phyloP scores from a whole-genome alignment of 768 basidiomycete species.

The Daedaleopsis sinensis region DNA sequence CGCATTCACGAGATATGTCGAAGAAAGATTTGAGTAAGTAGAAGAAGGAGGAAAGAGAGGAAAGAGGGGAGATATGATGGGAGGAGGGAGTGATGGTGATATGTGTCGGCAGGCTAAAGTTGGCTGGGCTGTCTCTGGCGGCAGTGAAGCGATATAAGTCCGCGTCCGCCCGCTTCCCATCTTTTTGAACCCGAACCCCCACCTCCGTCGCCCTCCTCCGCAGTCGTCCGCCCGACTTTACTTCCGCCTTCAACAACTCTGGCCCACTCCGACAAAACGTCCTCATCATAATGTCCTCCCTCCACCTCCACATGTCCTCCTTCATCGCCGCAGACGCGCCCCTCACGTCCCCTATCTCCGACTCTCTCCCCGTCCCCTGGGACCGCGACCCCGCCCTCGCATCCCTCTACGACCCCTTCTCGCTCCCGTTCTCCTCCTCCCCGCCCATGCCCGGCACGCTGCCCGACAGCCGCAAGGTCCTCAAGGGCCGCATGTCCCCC shows the following conservation, averaged over 20 bases:
- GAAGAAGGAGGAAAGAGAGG: background rate
- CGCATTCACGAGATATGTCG: too few relatives aligned
- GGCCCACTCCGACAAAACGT: background rate
- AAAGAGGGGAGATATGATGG: background rate
- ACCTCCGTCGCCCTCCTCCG: conserved; percentile 17
- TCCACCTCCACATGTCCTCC: conserved; percentile 49
- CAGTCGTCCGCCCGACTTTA: conserved; percentile 5
- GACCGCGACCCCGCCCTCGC: conserved; percentile 48
- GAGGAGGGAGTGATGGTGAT: conserved; percentile 17
- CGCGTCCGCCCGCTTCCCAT: conserved; percentile 13
- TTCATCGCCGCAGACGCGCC: conserved; percentile 61
- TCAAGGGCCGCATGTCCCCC: conserved; percentile 54
- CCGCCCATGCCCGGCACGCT: conserved; percentile 35
- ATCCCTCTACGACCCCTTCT: conserved; percentile 47
- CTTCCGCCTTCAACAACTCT: conserved; percentile 1
- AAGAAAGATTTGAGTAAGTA: background rate
- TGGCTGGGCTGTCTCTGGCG: conserved; percentile 10
- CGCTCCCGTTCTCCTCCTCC: conserved; percentile 43
- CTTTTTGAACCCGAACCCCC: conserved; percentile 21
- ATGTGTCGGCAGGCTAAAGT: conserved; percentile 11
- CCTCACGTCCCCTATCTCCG: conserved; percentile 54
- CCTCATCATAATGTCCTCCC: conserved; percentile 19
- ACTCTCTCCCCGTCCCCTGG: conserved; percentile 49
- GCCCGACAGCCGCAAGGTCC: conserved; percentile 51
- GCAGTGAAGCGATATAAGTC: conserved; percentile 24